Percentiles rank a stretch among this genome's conserved stretches.
These are phyloP conservation scores for Pleurotus tuber-regium DNA, from an alignment of 768 basidiomycete genomes.

Conservation along the genomic window DNA sequence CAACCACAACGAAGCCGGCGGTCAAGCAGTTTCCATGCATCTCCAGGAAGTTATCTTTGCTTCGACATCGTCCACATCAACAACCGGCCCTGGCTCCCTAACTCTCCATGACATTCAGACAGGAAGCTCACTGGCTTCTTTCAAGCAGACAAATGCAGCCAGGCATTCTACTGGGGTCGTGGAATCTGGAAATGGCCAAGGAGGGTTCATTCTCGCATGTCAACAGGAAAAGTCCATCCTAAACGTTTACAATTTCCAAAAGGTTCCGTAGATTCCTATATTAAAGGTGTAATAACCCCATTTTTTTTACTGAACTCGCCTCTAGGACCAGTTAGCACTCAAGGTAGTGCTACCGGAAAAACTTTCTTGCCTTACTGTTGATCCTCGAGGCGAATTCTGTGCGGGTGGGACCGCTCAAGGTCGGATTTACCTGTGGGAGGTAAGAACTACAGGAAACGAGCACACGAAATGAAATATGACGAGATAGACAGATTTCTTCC, in stretches of 20 bases:
- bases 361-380: slow-evolving; percentile 74
- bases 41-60: slow-evolving; percentile 71
- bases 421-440: slow-evolving; percentile 96
- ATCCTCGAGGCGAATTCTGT: slow-evolving; percentile 70
- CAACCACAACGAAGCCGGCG: neutral
- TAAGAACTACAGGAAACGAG: slow-evolving; percentile 32
- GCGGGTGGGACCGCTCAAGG: slow-evolving; percentile 89
- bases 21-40: slow-evolving; percentile 41
- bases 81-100: slow-evolving; percentile 59
- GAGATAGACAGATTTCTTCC: slow-evolving; percentile 67
- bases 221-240: slow-evolving; percentile 88
- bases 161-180: slow-evolving; percentile 67
- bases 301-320: neutral
- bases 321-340: slow-evolving; percentile 83
- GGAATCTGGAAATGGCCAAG: slow-evolving; percentile 66
- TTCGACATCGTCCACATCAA: slow-evolving; percentile 49
- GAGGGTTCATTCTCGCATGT: slow-evolving; percentile 80
- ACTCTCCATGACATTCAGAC: slow-evolving; percentile 81
- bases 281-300: no score
- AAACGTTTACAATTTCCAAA: slow-evolving; percentile 93
- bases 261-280: slow-evolving; percentile 46
- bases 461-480: neutral
- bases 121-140: slow-evolving; percentile 72
- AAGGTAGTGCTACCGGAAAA: slow-evolving; percentile 92
- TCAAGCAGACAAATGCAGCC: slow-evolving; percentile 78